Base-by-base conservation (phyloP, 176 grass and related monocot genomes). In the Carex littledalei region DNA sequence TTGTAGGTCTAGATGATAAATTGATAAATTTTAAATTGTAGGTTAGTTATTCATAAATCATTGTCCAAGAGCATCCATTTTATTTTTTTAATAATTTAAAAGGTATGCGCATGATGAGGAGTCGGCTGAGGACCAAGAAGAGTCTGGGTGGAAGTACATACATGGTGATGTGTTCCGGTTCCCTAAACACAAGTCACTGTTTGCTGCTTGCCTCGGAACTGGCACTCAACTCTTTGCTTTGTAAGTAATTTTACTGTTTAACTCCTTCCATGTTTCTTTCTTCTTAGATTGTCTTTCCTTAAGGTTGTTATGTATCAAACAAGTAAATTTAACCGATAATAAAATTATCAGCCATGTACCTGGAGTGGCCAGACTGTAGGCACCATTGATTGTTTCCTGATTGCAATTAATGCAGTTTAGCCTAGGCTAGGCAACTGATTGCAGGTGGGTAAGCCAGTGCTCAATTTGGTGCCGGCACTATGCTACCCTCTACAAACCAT, bases 81-180 rank as follows among this genome's bases (percentile, higher is more conserved):
- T 41, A 88, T 67, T 64, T 65, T 4, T 41, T 60, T 63, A 86
- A 65, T 12, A 81, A 62, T 41, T 37, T 63, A 49, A 66, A 88
- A 98, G 95, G 82, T 98, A 98, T 89, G 92, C 91, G 13, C 95
- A 98, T 89, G 95, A 98, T 75, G 95, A 98, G 89, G 95, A 98
- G 78, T 90, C 77, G 56, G 90, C 85, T 93, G 95, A 98, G 76
- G 95, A 98, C 68, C 88, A 95, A 90, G 95, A 98, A 90, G 95
- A 98, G 76, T 91, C 90, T 86, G 95, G 95, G 50, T 98, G 95
- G 95, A 98, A 98, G 37, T 98, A 98, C 65, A 98, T 98, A 49
- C 95, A 98, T 17, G 95, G 95, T 79, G 95, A 98, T 85, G 92
- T 98, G 26, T 98, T 98, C 77, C 84, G 95, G 8, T 98, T 94